Base-by-base conservation (phyloP, 495 filamentous ascomycete species). In the Barbatosphaeria neglecta region DNA sequence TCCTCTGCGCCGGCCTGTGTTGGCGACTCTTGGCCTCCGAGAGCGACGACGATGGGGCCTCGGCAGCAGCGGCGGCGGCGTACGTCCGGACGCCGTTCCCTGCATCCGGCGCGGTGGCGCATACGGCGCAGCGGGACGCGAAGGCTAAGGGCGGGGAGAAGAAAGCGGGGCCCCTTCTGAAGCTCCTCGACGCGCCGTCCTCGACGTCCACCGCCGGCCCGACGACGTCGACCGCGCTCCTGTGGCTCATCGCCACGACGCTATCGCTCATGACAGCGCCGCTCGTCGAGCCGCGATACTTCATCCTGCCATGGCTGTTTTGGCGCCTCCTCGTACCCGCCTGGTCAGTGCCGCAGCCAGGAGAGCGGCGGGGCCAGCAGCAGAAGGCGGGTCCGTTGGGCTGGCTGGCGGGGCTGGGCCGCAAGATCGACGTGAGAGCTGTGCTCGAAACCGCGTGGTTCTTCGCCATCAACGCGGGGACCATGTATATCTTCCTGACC, bases 221-320 rank as follows among this genome's bases (percentile, higher is more conserved):
- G 3, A 44, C 55, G n/a, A 66, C 62, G 9, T 68, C 61, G 1
- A 64, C 67, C 52, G 69, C 51, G 58, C 67, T 65, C 66, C 68
- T 94, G 33, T 89, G 83, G 75, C 66, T 95, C 4, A 62, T 77
- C 10, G 70, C 90, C 0, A 86, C 87, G 0, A 50, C 80, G 0
- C 72, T 92, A 7, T 90, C 85, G 2, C 73, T 97, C 19, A 60
- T 93, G 38, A 88, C 87, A 0, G 90, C 93, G 0, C 88, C 92
- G 2, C 74, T 98, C 2, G 90, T 98, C 10, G 92, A 98, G 56
- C 90, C 89, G 2, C 76, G 92, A 4, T 98, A 98, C 59, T 90
- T 93, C 58, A 90, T 97, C 57, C 71, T 94, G 3, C 90, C 90
- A 0, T 98, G 92, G 92, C 77, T 95, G 22, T 78, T 96, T 58